Evolutionary conservation across 1,139 yeast species (phyloP), one percentile per base, ranked within the genome.

Genomic region (Diutina neorugosa): DNA sequence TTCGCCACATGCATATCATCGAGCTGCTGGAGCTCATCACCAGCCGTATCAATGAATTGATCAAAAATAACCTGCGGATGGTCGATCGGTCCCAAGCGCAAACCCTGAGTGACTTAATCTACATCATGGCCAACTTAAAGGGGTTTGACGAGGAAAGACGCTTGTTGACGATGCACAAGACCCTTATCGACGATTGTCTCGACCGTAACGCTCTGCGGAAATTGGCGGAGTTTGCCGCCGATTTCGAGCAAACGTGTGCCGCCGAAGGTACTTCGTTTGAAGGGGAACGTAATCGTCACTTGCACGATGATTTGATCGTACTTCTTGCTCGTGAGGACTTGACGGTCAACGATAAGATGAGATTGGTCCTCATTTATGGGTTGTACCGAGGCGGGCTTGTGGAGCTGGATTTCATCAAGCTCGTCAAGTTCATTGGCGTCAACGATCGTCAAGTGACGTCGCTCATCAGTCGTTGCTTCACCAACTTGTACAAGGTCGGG

Each of bases 371-470:
- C 34, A 70, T 86, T 4, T 93, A 93, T 66, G 86, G 91, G 1
- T 67, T 90, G 44, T 86, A 83, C 65, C 76, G 98, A 59, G 93
- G 94, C 4, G 98, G 99, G 0, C 71, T 93, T 31, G 75, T 88
- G 18, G 85, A 83, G 59, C 65, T 75, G 8, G 99, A 93, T 69
- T 80, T 86, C 58, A 69, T 71, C 53, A 90, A 93, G 62, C 68
- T 93, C 49, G 77, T 84, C 51, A 70, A 75, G 53, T 94, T 91
- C 62, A 80, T 87, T 52, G 86, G 84, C 0, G 78, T 88, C 16
- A 68, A 71, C 44, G 77, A 79, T 52, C 71, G 73, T 21, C 94
- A 86, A 51, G 73, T 79, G 55, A 68, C 71, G 27, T 73, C 77
- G 23, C 69, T 73, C 50, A 63, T 72, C 58, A 63, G 69, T 55